phyloP scores from a whole-genome alignment of 139 green algal species.

The Spirogloea muscicola region DNA sequence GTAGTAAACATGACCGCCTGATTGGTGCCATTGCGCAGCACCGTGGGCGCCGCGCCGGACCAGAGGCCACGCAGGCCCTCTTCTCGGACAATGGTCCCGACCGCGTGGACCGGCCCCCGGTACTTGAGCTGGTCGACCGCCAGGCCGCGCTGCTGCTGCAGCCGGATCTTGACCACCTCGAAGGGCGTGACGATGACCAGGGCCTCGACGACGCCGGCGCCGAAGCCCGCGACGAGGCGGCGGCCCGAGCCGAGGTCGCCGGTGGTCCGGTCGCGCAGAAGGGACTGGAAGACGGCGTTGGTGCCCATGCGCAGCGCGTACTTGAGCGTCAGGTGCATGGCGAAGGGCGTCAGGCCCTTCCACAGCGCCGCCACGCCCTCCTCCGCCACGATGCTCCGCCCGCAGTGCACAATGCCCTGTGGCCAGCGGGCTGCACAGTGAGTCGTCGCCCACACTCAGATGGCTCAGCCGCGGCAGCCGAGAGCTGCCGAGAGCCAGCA shows the following conservation, averaged over 20 bases:
- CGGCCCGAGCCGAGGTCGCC: conserved; percentile 56
- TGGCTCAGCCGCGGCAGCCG: too few relatives aligned
- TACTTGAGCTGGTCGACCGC: conserved; percentile 74
- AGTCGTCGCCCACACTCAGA: too few relatives aligned
- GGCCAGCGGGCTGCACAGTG: too few relatives aligned
- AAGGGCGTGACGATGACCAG: conserved; percentile 94
- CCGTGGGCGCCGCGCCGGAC: conserved; percentile 79
- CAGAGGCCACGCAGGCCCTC: conserved; percentile 83
- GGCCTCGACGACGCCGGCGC: conserved; percentile 83
- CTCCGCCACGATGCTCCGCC: conserved; percentile 65
- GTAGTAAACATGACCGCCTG: conserved; percentile 94
- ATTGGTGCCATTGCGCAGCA: conserved; percentile 92
- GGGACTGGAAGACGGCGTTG: conserved; percentile 80
- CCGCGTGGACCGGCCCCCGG: conserved; percentile 81
- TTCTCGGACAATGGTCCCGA: conserved; percentile 70
- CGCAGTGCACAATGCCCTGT: conserved; percentile 79
- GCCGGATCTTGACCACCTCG: conserved; percentile 74
- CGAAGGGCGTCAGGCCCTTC: conserved; percentile 93
- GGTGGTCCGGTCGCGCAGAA: conserved; percentile 63
- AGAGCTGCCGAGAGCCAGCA: too few relatives aligned
- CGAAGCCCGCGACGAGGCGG: conserved; percentile 73
- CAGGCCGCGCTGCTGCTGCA: conserved; percentile 85
- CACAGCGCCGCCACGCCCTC: conserved; percentile 80
- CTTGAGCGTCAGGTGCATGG: conserved; percentile 91
- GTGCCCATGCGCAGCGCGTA: conserved; percentile 90